Conservation (phyloP, 2,329 filamentous ascomycete species). For the Trichoderma endophyticum region DNA sequence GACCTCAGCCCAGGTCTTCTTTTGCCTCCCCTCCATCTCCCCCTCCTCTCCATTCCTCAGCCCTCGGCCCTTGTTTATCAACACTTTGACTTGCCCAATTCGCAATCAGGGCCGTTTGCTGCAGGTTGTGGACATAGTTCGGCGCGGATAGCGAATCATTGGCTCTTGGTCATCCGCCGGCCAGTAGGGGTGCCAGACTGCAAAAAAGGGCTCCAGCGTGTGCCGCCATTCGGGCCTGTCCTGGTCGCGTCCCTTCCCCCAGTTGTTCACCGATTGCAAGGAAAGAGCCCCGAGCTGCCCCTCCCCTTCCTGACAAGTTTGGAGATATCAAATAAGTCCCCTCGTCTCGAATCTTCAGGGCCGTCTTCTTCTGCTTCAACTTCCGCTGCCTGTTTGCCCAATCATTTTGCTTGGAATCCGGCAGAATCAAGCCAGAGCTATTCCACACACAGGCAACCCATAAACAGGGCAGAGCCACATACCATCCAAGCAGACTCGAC, state of each 20-base stretch:
- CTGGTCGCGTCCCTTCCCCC: conserved; percentile 3
- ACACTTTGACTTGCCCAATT: not conserved
- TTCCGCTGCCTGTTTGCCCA: not conserved
- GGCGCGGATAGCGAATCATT: not conserved
- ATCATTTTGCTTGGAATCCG: not conserved
- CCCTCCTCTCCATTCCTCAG: not conserved
- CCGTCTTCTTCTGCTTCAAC: not conserved
- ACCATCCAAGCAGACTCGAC: not conserved
- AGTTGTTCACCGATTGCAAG: not conserved
- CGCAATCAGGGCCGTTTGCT: not conserved
- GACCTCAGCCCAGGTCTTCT: not conserved
- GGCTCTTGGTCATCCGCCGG: not conserved
- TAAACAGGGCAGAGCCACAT: not conserved
- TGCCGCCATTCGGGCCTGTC: not conserved
- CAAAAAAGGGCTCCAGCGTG: not conserved
- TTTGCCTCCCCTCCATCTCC: not conserved
- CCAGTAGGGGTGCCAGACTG: not conserved
- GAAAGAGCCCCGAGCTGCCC: not conserved
- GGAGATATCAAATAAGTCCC: not conserved
- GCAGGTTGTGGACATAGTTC: not conserved
- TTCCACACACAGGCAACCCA: not conserved
- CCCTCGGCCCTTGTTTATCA: not conserved
- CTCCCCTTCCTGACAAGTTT: not conserved
- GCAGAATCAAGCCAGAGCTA: not conserved
- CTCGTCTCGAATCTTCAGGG: not conserved